These are phyloP conservation scores for Orbilia brochopaga DNA, from an alignment of 2,329 filamentous ascomycete species.

Conservation along the genomic window DNA sequence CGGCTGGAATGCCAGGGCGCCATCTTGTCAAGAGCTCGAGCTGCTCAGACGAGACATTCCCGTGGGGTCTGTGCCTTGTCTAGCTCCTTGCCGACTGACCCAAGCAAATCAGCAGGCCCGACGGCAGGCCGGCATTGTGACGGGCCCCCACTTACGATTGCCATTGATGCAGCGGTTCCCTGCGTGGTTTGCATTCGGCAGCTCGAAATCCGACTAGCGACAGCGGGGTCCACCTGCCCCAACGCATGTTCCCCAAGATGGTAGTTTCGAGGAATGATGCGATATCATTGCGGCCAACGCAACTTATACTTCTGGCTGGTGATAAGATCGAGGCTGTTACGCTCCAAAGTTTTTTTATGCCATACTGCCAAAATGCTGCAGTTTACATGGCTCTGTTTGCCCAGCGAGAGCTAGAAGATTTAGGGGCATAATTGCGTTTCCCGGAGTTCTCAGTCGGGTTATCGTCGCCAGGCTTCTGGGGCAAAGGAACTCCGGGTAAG, in stretches of 20 bases:
- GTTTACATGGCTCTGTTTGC: not conserved
- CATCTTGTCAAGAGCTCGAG: slow-evolving; percentile 17
- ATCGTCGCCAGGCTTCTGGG: not conserved
- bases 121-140: slow-evolving; percentile 14
- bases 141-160: slow-evolving; percentile 16
- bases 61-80: slow-evolving; percentile 1
- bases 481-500: not conserved
- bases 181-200: slow-evolving; percentile 38
- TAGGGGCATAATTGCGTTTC: not conserved
- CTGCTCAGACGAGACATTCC: slow-evolving; percentile 28
- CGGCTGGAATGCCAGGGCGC: not conserved
- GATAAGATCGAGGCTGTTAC: not conserved
- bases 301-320: not conserved
- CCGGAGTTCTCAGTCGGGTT: not conserved
- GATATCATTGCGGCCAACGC: slow-evolving; percentile 3
- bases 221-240: slow-evolving; percentile 16
- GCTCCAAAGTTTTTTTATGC: too few species aligned
- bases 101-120: slow-evolving; percentile 11
- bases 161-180: slow-evolving; percentile 8
- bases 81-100: slow-evolving; percentile 17
- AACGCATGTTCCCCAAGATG: slow-evolving; percentile 45
- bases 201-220: slow-evolving; percentile 47
- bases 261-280: slow-evolving; percentile 42
- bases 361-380: too few species aligned
- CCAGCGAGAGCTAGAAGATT: not conserved